Evolutionary conservation across 2,329 filamentous ascomycete genomes (phyloP).

Genomic region (Coniochaeta pulveracea): DNA sequence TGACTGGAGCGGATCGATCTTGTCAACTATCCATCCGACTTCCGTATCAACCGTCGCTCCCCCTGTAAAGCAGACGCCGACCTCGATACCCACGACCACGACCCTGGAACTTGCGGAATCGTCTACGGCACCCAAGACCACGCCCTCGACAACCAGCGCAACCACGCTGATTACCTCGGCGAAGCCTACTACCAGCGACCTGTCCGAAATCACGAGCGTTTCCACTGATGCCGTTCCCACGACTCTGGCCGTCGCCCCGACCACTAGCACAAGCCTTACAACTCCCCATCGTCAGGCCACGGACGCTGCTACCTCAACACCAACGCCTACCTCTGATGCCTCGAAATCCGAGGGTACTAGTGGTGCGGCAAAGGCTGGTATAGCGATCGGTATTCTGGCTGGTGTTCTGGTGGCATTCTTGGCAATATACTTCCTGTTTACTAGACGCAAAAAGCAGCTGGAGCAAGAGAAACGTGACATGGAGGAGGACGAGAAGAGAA

Average conservation of each 20-base stretch:
- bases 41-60: neutral
- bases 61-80: neutral
- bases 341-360: constrained; percentile 20
- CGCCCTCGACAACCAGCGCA: neutral
- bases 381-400: constrained; percentile 71
- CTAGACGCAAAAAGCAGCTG: constrained; percentile 57
- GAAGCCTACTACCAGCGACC: too few relatives aligned
- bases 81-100: neutral
- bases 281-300: too few relatives aligned
- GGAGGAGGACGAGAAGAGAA: constrained; percentile 54
- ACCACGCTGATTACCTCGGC: neutral
- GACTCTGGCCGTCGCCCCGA: constrained; percentile 1
- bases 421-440: constrained; percentile 62
- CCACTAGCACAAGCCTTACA: too few relatives aligned
- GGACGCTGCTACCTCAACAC: too few relatives aligned
- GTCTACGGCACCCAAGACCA: neutral
- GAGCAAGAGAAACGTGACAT: constrained; percentile 30
- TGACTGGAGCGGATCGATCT: constrained; percentile 5
- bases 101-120: neutral
- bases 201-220: too few relatives aligned
- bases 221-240: neutral
- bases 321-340: constrained; percentile 3
- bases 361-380: constrained; percentile 57
- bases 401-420: constrained; percentile 54
- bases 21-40: neutral